These are phyloP conservation scores for Salix dunnii DNA, from an alignment of 345 rosid genomes.

Conservation along the genomic window DNA sequence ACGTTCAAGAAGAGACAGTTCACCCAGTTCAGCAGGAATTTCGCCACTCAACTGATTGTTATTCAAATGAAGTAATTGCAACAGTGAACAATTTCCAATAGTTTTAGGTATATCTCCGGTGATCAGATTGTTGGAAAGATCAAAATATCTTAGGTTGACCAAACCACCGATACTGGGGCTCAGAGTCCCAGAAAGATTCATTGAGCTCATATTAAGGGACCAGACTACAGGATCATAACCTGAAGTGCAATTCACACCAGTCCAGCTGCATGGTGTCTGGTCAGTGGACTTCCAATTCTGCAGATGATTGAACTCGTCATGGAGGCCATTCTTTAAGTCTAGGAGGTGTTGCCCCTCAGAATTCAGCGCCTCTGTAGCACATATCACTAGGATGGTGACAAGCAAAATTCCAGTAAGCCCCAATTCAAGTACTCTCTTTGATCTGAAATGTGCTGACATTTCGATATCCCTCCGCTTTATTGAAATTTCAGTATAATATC, in stretches of 20 bases:
- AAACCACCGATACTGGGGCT: conserved; percentile 50
- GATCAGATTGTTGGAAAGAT: conserved; percentile 53
- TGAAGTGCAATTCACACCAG: conserved; percentile 50
- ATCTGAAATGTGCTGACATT: conserved; percentile 20
- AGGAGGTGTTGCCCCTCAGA: conserved; percentile 28
- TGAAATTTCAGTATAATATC: conserved; percentile 3
- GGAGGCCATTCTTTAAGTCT: conserved; percentile 51
- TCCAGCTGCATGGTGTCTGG: conserved; percentile 64
- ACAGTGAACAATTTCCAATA: conserved; percentile 38
- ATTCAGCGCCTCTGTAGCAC: conserved; percentile 21
- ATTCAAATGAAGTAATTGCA: conserved; percentile 41
- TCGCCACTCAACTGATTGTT: conserved; percentile 70
- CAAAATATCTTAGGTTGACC: conserved; percentile 26
- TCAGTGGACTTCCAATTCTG: conserved; percentile 55
- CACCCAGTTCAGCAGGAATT: conserved; percentile 47
- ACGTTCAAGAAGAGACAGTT: conserved; percentile 28
- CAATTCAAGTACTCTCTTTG: conserved; percentile 25
- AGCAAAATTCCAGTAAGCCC: conserved; percentile 33
- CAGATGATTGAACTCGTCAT: conserved; percentile 46
- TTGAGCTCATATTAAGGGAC: conserved; percentile 45
- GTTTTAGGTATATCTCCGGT: conserved; percentile 50
- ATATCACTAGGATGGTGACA: conserved; percentile 9
- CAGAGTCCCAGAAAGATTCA: conserved; percentile 60
- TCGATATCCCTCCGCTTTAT: conserved; percentile 14
- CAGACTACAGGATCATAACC: conserved; percentile 38